Base-by-base conservation (phyloP, 1,284 basidiomycete genomes). In the Sporisorium graminicola region DNA sequence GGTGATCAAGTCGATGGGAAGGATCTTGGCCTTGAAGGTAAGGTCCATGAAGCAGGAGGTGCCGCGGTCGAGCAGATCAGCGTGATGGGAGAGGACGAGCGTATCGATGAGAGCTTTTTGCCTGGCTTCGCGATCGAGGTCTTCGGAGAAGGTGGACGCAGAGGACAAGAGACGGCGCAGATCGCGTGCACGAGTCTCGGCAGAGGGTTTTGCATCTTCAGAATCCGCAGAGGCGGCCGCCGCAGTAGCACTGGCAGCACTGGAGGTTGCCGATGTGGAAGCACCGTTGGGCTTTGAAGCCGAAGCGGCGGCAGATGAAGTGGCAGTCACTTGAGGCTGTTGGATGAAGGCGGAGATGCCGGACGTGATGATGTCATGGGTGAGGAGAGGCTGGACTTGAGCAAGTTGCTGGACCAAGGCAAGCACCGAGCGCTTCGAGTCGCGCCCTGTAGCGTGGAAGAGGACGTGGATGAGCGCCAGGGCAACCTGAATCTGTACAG, bases 1-100 rank as follows among this genome's bases (percentile, higher is more conserved):
- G n/a, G 74, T 68, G 49, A 84, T 74, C 4, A 81, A 61, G 22
- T 70, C 77, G 62, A 69, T 69, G 24, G 83, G 82, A 40, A 83
- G 77, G 7, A 80, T 53, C 33, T 69, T 59, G 37, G 82, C 75
- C 43, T 64, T 65, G 58, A 79, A 80, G 56, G 82, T 83, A 59
- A 85, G 76, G 37, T 79, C 77, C 66, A 82, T 78, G 65, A 82
- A 84, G 55, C 67, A 63, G 10, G 74, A 74, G 9, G 74, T 67
- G 59, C 78, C 76, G 31, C 65, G 58, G 50, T 77, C 78, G 40
- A 73, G 74, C 37, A 84, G 57, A 44, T 76, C 71, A 22, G 80
- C 31, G 33, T 78, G 68, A 56, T 86, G 84, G n/a, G 81, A 66
- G 10, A 80, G 58, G 22, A 86, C 74, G n/a, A 86, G 69, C 7